A percentile compares a stretch with the other conserved stretches of the same genome.
These are phyloP conservation scores for Macrolepiota fuliginosa DNA, from an alignment of 768 basidiomycete species.

Conservation along the genomic window DNA sequence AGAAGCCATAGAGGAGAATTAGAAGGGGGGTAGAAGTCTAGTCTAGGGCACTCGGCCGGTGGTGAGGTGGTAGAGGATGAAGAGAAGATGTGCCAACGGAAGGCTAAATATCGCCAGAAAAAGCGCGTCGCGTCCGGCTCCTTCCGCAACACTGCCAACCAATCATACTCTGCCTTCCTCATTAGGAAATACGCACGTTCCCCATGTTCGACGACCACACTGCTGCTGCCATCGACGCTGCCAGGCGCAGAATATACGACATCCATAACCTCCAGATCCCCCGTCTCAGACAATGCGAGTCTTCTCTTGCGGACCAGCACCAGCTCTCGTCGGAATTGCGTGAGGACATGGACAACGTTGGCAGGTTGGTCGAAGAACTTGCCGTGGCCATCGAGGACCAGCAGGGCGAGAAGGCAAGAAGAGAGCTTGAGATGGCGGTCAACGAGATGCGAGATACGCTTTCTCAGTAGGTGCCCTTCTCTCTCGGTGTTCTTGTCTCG, in stretches of 20 bases:
- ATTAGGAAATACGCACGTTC: slow-evolving; percentile 2
- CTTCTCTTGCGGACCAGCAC: slow-evolving; percentile 63
- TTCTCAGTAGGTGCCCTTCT: slow-evolving; percentile 38
- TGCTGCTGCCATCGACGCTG: slow-evolving; percentile 6
- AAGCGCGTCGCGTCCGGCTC: slow-evolving; percentile 26
- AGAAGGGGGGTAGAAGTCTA: slow-evolving; percentile 11
- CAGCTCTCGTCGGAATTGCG: slow-evolving; percentile 71
- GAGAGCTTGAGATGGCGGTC: slow-evolving; percentile 47
- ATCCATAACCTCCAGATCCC: slow-evolving; percentile 53
- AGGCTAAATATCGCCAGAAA: slow-evolving; percentile 19
- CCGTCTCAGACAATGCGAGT: slow-evolving; percentile 62
- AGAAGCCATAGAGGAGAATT: slow-evolving; percentile 27
- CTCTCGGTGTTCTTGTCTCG: not conserved
- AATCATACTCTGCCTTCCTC: slow-evolving; percentile 28
- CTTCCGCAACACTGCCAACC: slow-evolving; percentile 37
- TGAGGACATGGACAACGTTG: slow-evolving; percentile 66
- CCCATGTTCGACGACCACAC: slow-evolving; percentile 10
- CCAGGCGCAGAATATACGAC: slow-evolving; percentile 9
- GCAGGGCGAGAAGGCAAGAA: slow-evolving; percentile 48
- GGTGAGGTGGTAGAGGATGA: slow-evolving; percentile 22
- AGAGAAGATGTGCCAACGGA: slow-evolving; percentile 17
- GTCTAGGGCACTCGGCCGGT: slow-evolving; percentile 15
- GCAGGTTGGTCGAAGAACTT: slow-evolving; percentile 69
- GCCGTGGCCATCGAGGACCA: slow-evolving; percentile 75
- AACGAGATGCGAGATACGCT: slow-evolving; percentile 46